Conservation (phyloP, 2,329 filamentous ascomycete genomes). For the Fusarium duplospermum region DNA sequence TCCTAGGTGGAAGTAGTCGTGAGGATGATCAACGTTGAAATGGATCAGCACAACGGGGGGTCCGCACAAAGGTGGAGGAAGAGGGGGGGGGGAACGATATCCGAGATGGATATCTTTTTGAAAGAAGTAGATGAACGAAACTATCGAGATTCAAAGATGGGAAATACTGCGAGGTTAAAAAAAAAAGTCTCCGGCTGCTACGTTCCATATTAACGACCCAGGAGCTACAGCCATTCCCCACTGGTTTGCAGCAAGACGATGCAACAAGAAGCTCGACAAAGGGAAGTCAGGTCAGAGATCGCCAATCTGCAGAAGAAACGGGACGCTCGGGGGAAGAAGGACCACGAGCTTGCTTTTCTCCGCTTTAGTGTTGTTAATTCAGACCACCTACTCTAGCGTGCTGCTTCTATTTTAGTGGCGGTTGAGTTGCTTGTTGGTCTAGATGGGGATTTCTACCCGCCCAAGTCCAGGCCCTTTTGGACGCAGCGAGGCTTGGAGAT, state of each 20-base stretch:
- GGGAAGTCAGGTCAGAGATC: neutral
- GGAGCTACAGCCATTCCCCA: neutral
- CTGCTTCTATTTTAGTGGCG: neutral
- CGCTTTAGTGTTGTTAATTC: neutral
- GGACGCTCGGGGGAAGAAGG: neutral
- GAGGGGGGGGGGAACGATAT: neutral
- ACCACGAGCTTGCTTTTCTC: neutral
- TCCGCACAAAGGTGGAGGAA: neutral
- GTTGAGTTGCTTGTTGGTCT: neutral
- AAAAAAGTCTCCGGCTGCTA: neutral
- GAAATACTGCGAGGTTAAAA: neutral
- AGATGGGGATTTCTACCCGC: neutral
- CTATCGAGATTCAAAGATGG: neutral
- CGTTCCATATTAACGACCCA: neutral
- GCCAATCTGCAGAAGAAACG: neutral
- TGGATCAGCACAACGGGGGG: neutral
- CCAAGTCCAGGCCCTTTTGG: neutral
- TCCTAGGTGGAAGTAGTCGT: neutral
- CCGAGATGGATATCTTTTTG: neutral
- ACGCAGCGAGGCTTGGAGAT: neutral
- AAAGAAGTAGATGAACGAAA: neutral
- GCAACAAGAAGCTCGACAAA: neutral
- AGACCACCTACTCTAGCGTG: neutral
- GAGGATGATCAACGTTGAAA: neutral
- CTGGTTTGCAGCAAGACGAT: neutral